Base-by-base conservation (phyloP, 441 rosid genomes). In the Croton laevigatus region DNA sequence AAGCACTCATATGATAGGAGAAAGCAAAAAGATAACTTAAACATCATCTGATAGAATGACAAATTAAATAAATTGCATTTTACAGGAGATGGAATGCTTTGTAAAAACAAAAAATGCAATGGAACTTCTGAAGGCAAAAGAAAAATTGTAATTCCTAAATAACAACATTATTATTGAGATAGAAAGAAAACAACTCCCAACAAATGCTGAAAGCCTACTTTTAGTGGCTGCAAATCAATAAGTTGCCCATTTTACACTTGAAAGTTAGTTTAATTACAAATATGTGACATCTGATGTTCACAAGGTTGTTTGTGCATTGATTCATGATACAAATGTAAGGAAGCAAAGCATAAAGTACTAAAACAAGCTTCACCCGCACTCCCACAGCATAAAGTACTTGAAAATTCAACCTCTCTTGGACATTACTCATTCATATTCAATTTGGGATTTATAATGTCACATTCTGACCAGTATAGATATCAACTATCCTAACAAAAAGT, bases 1-100 rank as follows among this genome's bases (percentile, higher is more conserved):
- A 64, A 59, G 64, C 59, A 37, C 32, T 55, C 42, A 48, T 45
- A 38, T n/a, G 16, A 60, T 42, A 52, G 42, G 5, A 55, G 68
- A 73, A 14, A 40, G 20, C 38, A 65, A 1, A 59, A 72, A 36
- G 40, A 61, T 32, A 58, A 16, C 44, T 48, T 42, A 68, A 42
- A 58, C 53, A 57, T 42, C 58, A 22, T 23, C 22, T 40, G 44
- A 9, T n/a, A 49, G n/a, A 54, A 72, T 45, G 44, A 62, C 48
- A 59, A 17, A 70, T 27, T 48, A 60, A 60, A 60, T 36, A 46
- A 59, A 27, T 27, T 27, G 32, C 32, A 27, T 49, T n/a, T 36
- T 34, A 42, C 6, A 14, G 11, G 44, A 42, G 42, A 45, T 54
- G 51, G 9, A 20, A 1, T 2, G 19, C 19, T 13, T 44, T 20